Evolutionary conservation across 2,329 filamentous ascomycete species (phyloP).

Genomic region (Aspergillus hiratsukae): DNA sequence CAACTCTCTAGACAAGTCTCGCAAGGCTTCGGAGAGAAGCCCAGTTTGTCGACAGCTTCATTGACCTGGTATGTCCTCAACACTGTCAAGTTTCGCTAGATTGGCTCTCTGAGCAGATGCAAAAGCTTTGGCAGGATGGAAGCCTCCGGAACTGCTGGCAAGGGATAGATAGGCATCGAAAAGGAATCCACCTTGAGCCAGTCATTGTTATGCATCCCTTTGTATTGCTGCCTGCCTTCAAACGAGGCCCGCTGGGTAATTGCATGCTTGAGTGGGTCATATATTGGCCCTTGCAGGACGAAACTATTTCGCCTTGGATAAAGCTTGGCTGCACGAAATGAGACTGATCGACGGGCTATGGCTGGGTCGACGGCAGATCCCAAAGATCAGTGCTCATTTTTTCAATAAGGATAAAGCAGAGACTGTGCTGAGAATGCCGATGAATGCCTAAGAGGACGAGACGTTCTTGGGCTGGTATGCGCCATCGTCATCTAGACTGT

Average conservation of each 20-base stretch:
- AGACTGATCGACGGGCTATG: not conserved
- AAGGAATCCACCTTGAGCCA: not conserved
- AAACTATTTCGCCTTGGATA: not conserved
- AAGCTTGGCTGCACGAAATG: slow-evolving; percentile 3
- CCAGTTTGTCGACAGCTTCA: not conserved
- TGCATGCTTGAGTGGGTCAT: slow-evolving; percentile 1
- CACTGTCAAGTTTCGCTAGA: not conserved
- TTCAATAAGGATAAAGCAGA: not conserved
- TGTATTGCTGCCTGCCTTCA: not conserved
- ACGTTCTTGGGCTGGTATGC: not conserved
- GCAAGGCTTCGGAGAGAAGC: not conserved
- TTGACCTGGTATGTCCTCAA: not conserved
- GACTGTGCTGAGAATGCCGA: not conserved
- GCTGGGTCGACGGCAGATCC: not conserved
- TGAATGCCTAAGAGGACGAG: not conserved
- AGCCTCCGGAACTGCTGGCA: not conserved
- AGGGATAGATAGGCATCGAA: not conserved
- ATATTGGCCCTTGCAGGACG: slow-evolving; percentile 3
- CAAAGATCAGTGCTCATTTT: not conserved
- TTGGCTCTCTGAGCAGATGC: not conserved
- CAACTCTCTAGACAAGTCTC: not conserved
- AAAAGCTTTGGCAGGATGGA: not conserved
- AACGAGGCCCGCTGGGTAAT: not conserved
- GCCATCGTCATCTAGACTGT: not conserved
- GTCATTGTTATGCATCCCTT: not conserved